Conservation (phyloP, 306 rosid genomes). For the Trichosanthes truncata region DNA sequence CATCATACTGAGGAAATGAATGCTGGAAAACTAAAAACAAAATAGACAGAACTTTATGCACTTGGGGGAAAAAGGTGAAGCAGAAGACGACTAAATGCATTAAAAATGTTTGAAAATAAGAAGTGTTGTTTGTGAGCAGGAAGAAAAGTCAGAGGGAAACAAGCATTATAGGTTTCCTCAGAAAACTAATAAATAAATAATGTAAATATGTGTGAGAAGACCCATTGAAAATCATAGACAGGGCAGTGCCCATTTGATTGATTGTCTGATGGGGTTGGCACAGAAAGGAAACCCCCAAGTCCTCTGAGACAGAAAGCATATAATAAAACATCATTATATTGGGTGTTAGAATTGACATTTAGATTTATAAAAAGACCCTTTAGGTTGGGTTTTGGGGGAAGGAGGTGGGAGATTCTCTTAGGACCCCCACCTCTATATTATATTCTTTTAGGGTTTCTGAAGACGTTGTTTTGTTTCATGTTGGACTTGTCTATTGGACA, state of each 20-base stretch:
- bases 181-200: conserved; percentile 15
- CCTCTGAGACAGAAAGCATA: conserved; percentile 40
- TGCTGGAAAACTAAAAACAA: conserved; percentile 6
- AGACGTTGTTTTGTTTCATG: conserved; percentile 53
- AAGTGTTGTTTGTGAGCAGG: conserved; percentile 1
- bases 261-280: conserved; percentile 42
- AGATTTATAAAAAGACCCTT: conserved; percentile 25
- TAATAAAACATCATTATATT: conserved; percentile 20
- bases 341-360: conserved; percentile 30
- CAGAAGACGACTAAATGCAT: conserved; percentile 9
- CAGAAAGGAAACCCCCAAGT: conserved; percentile 35
- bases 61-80: conserved; percentile 3
- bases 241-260: conserved; percentile 23
- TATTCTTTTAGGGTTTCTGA: conserved; percentile 22
- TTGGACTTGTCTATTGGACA: conserved; percentile 73
- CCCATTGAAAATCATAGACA: conserved; percentile 17
- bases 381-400: background rate
- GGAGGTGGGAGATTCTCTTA: conserved; percentile 22
- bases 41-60: conserved; percentile 14
- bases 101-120: conserved; percentile 1
- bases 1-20: background rate
- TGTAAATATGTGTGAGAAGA: conserved; percentile 1
- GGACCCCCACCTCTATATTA: conserved; percentile 5
- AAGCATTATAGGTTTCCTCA: conserved; percentile 4
- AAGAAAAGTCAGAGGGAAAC: conserved; percentile 9